A percentile compares a stretch with the other conserved stretches of the same genome.
phyloP scores from a whole-genome alignment of 164 flowering plant genomes.

The Berberis vulgaris region DNA sequence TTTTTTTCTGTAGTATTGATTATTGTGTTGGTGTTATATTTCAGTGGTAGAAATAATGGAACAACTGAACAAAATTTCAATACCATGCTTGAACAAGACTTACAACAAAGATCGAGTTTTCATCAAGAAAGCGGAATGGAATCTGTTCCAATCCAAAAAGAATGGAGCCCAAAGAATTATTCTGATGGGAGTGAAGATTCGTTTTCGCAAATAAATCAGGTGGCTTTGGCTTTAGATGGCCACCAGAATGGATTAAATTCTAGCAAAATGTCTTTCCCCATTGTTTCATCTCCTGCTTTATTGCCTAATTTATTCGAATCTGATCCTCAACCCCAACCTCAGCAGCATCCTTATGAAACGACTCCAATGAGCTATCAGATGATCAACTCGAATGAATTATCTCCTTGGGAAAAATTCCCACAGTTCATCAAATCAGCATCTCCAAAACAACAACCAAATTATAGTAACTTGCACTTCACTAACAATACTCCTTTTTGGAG shows the following conservation, averaged over 20 bases:
- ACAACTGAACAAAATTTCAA: slow-evolving; percentile 24
- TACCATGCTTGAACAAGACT: slow-evolving; percentile 31
- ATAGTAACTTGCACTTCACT: slow-evolving; percentile 54
- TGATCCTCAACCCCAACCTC: slow-evolving; percentile 22
- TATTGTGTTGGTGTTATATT: background rate
- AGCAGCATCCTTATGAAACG: slow-evolving; percentile 14
- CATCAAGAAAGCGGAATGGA: slow-evolving; percentile 19
- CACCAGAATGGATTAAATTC: slow-evolving; percentile 7
- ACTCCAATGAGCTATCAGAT: slow-evolving; percentile 20
- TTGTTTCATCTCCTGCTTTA: slow-evolving; percentile 30
- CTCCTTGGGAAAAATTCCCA: slow-evolving; percentile 43
- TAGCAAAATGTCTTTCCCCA: slow-evolving; percentile 8
- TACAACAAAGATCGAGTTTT: slow-evolving; percentile 21
- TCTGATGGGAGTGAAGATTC: slow-evolving; percentile 16
- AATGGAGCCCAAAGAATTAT: slow-evolving; percentile 25
- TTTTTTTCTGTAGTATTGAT: background rate
- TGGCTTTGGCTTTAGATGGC: slow-evolving; percentile 12
- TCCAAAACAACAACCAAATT: slow-evolving; percentile 29
- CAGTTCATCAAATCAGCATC: slow-evolving; percentile 44
- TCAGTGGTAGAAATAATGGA: slow-evolving; percentile 25
- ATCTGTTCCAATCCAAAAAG: slow-evolving; percentile 16
- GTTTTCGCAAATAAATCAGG: slow-evolving; percentile 27
- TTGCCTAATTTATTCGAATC: slow-evolving; percentile 37
- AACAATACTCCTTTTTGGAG: slow-evolving; percentile 69
- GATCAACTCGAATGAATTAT: slow-evolving; percentile 17